A percentile compares a stretch with the other conserved stretches of the same genome.
These are phyloP conservation scores for Phytomonas francai DNA, from an alignment of 208 protist genomes.

Conservation along the genomic window DNA sequence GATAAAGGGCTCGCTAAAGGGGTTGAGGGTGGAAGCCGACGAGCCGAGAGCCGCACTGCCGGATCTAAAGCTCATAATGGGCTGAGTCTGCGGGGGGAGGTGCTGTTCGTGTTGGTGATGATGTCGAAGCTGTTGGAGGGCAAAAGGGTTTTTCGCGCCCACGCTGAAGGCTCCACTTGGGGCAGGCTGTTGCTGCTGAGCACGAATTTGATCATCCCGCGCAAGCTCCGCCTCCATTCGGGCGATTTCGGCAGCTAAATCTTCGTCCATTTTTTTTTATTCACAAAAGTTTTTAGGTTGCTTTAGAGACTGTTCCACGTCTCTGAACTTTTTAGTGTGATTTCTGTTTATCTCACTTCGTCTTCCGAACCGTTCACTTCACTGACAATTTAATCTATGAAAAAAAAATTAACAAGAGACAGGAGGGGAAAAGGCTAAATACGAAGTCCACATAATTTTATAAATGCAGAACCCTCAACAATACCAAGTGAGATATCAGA, in stretches of 20 bases:
- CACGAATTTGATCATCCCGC: constrained; percentile 44
- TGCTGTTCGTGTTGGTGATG: constrained; percentile 22
- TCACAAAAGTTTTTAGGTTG: neutral
- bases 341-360: neutral
- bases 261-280: constrained; percentile 39
- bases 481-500: neutral
- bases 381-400: neutral
- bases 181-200: constrained; percentile 36
- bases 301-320: neutral
- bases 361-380: neutral
- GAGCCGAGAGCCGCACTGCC: neutral
- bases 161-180: constrained; percentile 10
- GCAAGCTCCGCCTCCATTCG: constrained; percentile 71
- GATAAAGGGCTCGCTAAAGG: constrained; percentile 15
- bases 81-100: neutral
- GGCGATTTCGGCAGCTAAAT: constrained; percentile 70
- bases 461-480: neutral
- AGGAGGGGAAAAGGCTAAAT: neutral
- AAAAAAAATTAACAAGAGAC: neutral
- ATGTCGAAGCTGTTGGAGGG: constrained; percentile 7
- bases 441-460: neutral
- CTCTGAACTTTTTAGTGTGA: neutral
- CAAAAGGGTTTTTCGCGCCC: constrained; percentile 11
- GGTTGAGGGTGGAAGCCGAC: constrained; percentile 5
- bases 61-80: neutral